Evolutionary conservation across 257 asterid species (phyloP), one percentile per base, ranked within the genome.

Genomic region (Salvia miltiorrhiza): DNA sequence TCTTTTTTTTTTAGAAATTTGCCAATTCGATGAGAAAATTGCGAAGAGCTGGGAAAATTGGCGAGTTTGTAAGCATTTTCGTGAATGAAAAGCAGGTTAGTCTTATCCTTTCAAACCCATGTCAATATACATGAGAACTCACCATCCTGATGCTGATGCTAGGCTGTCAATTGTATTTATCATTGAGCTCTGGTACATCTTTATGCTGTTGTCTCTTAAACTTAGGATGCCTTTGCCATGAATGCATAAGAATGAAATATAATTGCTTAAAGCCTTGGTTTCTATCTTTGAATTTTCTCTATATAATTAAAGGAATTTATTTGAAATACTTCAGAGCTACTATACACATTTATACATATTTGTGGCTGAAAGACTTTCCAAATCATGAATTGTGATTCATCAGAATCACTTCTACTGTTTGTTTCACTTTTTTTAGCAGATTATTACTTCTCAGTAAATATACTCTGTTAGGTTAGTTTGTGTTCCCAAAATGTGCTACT

Each of bases 61-160:
- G 96, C 56, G 96, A 90, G 88, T 93, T 93, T 50, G 83, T 93
- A 61, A 93, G 99, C 93, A 88, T 93, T 65, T 93, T 87, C 24
- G 88, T 85, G 80, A 93, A 93, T 28, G 96, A 93, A 65, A 86
- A 88, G 60, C 99, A 93, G 93, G 98, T 87, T 72, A 78, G 77
- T 57, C 58, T 44, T 73, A 45, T 63, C 43, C 39, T 54, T 65
- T 61, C 65, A 17, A 6, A 3, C 35, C 30, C 30, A 65, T 3
- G 39, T 70, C 48, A 43, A 39, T 58, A 56, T 43, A 16, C 64
- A 44, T 40, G 47, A 35, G 23, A 58, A 33, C 13, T n/a, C 48
- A 60, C n/a, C 23, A 53, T 61, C 53, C 60, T 67, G 75, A n/a
- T 12, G 65, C 11, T 9, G 73, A 54, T 1, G 47, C 24, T 48